Evolutionary conservation across 768 basidiomycete species (phyloP).

Genomic region (Brasilioporus rufonigricans): DNA sequence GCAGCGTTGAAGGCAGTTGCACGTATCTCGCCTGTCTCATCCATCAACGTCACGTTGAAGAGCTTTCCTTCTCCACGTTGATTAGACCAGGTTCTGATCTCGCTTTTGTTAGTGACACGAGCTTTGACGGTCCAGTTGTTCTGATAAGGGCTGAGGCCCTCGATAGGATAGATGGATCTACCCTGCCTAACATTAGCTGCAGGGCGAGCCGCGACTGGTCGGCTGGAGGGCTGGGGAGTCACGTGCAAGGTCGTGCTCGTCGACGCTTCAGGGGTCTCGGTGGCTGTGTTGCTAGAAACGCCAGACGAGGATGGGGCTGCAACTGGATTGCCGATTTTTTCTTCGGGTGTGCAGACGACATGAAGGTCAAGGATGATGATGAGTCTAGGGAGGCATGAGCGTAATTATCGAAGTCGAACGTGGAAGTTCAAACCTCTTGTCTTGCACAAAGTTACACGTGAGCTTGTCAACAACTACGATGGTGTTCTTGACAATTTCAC

Average conservation of each 20-base stretch:
- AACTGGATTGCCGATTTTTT: conserved; percentile 74
- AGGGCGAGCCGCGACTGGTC: conserved; percentile 6
- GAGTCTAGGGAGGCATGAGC: conserved; percentile 46
- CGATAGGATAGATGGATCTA: conserved; percentile 72
- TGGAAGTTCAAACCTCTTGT: conserved; percentile 55
- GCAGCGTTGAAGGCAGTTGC: conserved; percentile 88
- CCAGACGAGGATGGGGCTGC: conserved; percentile 37
- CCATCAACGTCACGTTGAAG: conserved; percentile 91
- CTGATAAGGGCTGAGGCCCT: conserved; percentile 92
- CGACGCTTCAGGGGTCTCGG: conserved; percentile 26
- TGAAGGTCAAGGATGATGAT: conserved; percentile 75
- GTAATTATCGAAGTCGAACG: neutral
- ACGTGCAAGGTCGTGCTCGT: conserved; percentile 18
- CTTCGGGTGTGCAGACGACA: conserved; percentile 48
- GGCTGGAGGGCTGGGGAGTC: conserved; percentile 27
- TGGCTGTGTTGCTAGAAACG: conserved; percentile 22
- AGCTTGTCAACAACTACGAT: conserved; percentile 71
- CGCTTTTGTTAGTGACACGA: conserved; percentile 84
- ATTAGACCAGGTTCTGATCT: conserved; percentile 89
- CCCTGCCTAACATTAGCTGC: conserved; percentile 17
- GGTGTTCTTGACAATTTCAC: conserved; percentile 60
- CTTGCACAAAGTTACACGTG: conserved; percentile 81
- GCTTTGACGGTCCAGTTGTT: conserved; percentile 99
- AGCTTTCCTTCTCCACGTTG: conserved; percentile 90
- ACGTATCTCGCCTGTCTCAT: conserved; percentile 89